These are phyloP conservation scores for Pseudozyma flocculosa DNA, from an alignment of 1,284 basidiomycete genomes.

Conservation along the genomic window DNA sequence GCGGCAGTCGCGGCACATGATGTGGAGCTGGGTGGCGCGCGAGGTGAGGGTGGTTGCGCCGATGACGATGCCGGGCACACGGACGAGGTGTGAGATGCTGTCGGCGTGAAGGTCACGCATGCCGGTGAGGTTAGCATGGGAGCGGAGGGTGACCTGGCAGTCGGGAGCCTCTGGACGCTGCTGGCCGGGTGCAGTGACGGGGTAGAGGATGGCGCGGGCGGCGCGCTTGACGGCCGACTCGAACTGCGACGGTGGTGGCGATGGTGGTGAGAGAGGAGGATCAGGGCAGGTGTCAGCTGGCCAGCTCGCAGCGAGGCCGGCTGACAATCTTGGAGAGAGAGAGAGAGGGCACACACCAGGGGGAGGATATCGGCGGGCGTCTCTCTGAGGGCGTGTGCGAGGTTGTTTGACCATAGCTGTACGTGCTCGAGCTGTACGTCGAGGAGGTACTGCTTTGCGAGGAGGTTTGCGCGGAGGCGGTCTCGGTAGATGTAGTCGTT, in stretches of 20 bases:
- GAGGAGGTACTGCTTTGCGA: slow-evolving; percentile 85
- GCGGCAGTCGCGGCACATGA: slow-evolving; percentile 90
- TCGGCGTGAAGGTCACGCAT: slow-evolving; percentile 83
- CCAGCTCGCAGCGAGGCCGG: too few species aligned
- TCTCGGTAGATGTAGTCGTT: slow-evolving; percentile 67
- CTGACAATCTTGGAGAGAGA: too few species aligned
- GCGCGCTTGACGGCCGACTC: slow-evolving; percentile 53
- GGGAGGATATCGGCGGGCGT: slow-evolving; percentile 85
- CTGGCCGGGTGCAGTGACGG: slow-evolving; percentile 39
- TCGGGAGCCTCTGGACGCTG: slow-evolving; percentile 63
- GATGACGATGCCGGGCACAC: slow-evolving; percentile 97
- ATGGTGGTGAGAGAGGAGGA: background rate
- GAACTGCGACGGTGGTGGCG: slow-evolving; percentile 15
- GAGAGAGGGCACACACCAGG: slow-evolving; percentile 65
- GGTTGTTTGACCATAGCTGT: slow-evolving; percentile 85
- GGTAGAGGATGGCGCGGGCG: slow-evolving; percentile 53
- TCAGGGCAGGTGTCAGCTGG: too few species aligned
- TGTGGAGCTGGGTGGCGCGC: slow-evolving; percentile 83
- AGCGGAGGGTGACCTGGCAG: slow-evolving; percentile 85
- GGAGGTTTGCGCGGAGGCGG: slow-evolving; percentile 80
- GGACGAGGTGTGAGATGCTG: slow-evolving; percentile 91
- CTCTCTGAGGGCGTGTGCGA: slow-evolving; percentile 87
- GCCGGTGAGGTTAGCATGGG: slow-evolving; percentile 80
- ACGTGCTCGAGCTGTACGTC: slow-evolving; percentile 91
- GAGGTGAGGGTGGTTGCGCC: slow-evolving; percentile 91